A percentile compares a stretch with the other conserved stretches of the same genome.
phyloP scores from a whole-genome alignment of 345 rosid species.

The Punica granatum region DNA sequence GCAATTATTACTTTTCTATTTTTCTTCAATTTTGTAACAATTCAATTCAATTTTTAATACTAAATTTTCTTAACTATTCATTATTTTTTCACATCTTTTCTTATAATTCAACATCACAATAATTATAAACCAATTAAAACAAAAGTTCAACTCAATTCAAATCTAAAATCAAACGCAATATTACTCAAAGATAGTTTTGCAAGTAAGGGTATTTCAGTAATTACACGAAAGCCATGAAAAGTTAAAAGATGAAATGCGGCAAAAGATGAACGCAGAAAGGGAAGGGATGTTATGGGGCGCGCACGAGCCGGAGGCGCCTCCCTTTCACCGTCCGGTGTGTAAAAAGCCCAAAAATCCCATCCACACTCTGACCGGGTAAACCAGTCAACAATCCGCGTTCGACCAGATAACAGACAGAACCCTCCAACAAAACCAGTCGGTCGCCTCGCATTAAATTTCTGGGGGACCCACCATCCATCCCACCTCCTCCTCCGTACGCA shows the following conservation, averaged over 20 bases:
- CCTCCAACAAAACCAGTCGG: neutral
- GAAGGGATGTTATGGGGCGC: neutral
- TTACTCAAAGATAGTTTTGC: too few species aligned
- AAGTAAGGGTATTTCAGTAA: neutral
- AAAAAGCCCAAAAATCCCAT: neutral
- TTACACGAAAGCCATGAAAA: too few species aligned
- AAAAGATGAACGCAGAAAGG: neutral
- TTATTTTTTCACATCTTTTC: too few species aligned
- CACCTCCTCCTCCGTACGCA: neutral
- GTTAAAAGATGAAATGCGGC: neutral
- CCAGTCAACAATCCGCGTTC: slow-evolving; percentile 11
- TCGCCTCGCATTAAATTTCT: slow-evolving; percentile 6
- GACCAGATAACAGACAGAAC: neutral
- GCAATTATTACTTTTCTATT: too few species aligned
- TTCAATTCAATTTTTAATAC: too few species aligned
- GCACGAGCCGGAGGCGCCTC: neutral
- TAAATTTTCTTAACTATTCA: too few species aligned
- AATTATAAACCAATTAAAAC: too few species aligned
- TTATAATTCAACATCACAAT: too few species aligned
- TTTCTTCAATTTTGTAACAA: too few species aligned
- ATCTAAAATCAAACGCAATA: too few species aligned
- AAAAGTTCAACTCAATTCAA: too few species aligned
- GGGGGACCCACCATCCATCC: neutral
- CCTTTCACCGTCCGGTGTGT: neutral
- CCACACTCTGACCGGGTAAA: slow-evolving; percentile 10